These are phyloP conservation scores for Hysterium pulicare DNA, from an alignment of 2,329 filamentous ascomycete species.

Conservation along the genomic window DNA sequence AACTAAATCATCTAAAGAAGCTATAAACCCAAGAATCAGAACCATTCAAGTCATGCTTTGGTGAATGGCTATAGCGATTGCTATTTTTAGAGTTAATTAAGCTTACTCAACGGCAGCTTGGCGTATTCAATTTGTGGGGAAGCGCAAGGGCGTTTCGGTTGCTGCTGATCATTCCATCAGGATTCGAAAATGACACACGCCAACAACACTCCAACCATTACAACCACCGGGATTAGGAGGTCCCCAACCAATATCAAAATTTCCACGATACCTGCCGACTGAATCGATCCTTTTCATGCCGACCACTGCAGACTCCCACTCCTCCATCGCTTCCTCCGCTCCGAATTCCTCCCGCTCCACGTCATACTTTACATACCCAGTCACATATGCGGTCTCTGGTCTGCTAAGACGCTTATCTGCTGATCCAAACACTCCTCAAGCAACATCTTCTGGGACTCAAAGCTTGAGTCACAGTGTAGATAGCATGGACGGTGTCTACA, in stretches of 20 bases:
- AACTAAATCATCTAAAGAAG: no score
- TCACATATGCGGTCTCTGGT: conserved; percentile 47
- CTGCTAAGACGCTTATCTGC: conserved; percentile 46
- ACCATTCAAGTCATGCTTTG: no score
- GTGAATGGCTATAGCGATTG: no score
- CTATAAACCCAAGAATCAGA: no score
- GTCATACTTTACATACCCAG: conserved; percentile 49
- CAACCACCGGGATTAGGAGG: no score
- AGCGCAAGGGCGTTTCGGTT: conserved; percentile 18
- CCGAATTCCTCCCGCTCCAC: conserved; percentile 25
- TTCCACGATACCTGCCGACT: no score
- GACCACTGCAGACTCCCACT: conserved; percentile 17
- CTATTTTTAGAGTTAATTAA: conserved; percentile 4
- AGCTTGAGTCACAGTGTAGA: conserved; percentile 34
- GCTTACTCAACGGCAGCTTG: conserved; percentile 18
- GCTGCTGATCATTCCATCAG: conserved; percentile 4
- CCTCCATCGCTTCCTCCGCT: conserved; percentile 10
- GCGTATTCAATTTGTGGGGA: conserved; percentile 22
- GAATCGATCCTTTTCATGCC: conserved; percentile 32
- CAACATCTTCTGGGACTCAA: conserved; percentile 10
- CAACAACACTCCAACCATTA: neutral
- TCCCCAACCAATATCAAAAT: no score
- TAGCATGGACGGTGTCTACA: conserved; percentile 57
- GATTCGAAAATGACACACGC: neutral
- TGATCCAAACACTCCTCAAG: conserved; percentile 31